Percentiles rank a stretch among this genome's conserved stretches.
Evolutionary conservation across 2,329 filamentous ascomycete species (phyloP).

Genomic region (Colletotrichum plurivorum): DNA sequence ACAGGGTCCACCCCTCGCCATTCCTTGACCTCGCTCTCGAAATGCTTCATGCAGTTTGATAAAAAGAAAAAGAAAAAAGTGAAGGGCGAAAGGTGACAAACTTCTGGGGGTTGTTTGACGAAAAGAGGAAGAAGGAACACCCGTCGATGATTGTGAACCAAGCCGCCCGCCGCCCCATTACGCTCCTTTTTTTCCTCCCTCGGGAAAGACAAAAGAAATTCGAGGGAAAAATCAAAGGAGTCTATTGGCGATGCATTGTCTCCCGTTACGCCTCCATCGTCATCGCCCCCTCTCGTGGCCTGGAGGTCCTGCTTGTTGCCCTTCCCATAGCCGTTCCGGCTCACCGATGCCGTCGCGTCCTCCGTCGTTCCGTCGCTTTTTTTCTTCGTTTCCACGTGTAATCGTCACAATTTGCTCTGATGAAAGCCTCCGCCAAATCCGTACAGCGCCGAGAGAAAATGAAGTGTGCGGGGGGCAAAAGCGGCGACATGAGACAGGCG

Average conservation of each 20-base stretch:
- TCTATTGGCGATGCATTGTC: conserved; percentile 9
- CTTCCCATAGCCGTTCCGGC: neutral
- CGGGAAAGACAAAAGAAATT: conserved; percentile 24
- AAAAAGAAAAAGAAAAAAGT: neutral
- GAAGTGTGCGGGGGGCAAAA: neutral
- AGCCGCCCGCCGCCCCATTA: conserved; percentile 6
- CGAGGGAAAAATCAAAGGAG: neutral
- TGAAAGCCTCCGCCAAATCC: conserved; percentile 7
- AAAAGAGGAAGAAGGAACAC: neutral
- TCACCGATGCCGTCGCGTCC: neutral
- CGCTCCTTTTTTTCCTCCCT: neutral
- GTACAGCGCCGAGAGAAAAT: neutral
- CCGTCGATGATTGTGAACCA: conserved; percentile 5
- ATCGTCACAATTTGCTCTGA: conserved; percentile 22
- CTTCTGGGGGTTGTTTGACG: conserved; percentile 4
- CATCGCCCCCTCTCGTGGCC: neutral
- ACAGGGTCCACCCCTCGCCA: neutral
- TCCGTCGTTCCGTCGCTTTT: conserved; percentile 20
- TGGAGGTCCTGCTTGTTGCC: neutral
- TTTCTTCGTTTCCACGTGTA: conserved; percentile 29
- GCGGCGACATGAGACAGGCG: neutral
- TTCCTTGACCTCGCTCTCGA: conserved; percentile 18
- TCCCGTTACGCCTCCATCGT: neutral
- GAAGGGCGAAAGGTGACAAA: conserved; percentile 14
- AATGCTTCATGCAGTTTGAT: conserved; percentile 29